These are phyloP conservation scores for Hyphopichia buzzinii DNA, from an alignment of 1,139 yeast species.

Conservation along the genomic window DNA sequence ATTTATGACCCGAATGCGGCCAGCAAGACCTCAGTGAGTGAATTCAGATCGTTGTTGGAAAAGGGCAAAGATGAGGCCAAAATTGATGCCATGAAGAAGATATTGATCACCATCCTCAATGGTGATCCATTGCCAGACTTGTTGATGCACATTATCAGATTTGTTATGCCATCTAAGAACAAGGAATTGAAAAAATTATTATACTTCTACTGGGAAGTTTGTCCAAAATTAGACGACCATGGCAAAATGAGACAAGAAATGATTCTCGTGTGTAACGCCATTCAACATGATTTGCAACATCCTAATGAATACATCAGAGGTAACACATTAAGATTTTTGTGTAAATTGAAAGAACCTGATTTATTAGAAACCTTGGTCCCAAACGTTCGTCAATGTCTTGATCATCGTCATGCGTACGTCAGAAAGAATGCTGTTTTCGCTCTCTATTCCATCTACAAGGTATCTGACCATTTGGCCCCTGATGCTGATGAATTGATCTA, in stretches of 20 bases:
- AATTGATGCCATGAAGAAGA: slow-evolving; percentile 85
- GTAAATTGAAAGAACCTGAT: slow-evolving; percentile 90
- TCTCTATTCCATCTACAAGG: slow-evolving; percentile 75
- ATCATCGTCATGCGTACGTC: slow-evolving; percentile 96
- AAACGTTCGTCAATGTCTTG: slow-evolving; percentile 84
- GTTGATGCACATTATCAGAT: slow-evolving; percentile 94
- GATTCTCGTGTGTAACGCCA: slow-evolving; percentile 97
- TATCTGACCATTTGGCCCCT: slow-evolving; percentile 84
- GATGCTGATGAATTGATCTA: slow-evolving; percentile 87
- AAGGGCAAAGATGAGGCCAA: slow-evolving; percentile 88
- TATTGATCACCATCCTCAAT: slow-evolving; percentile 82
- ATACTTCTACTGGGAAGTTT: slow-evolving; percentile 97
- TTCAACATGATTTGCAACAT: slow-evolving; percentile 95
- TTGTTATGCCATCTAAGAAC: slow-evolving; percentile 92
- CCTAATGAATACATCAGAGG: slow-evolving; percentile 98
- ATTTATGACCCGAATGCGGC: slow-evolving; percentile 75
- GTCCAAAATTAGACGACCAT: slow-evolving; percentile 82
- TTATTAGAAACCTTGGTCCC: slow-evolving; percentile 94
- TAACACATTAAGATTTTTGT: slow-evolving; percentile 85
- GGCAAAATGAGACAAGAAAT: slow-evolving; percentile 97
- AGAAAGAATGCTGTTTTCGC: slow-evolving; percentile 97
- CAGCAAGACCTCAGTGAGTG: slow-evolving; percentile 68
- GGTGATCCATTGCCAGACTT: slow-evolving; percentile 95
- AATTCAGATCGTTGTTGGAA: slow-evolving; percentile 78
- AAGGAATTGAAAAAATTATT: slow-evolving; percentile 89